Evolutionary conservation across 2,329 filamentous ascomycete species (phyloP).

Genomic region (Fragosphaeria purpurea): DNA sequence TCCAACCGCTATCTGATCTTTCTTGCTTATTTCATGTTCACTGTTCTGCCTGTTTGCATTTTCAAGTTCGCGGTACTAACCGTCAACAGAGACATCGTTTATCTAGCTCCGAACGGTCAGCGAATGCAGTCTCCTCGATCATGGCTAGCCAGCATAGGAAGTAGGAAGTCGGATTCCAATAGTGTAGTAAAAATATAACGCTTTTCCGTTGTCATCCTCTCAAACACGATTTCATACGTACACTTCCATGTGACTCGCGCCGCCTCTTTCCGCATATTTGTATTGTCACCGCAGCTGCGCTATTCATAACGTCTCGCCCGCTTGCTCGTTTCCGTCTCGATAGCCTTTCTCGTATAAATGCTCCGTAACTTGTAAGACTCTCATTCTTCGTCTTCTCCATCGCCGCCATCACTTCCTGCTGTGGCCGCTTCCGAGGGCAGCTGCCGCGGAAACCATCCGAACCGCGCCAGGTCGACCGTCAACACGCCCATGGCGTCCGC

Average conservation of each 20-base stretch:
- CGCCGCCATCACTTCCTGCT: constrained; percentile 12
- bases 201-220: too few species aligned
- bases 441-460: constrained; percentile 45
- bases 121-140: too few species aligned
- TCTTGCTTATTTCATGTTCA: constrained; percentile 1
- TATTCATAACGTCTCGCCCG: too few species aligned
- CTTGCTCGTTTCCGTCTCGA: constrained; percentile 2
- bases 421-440: constrained; percentile 34
- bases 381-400: constrained; percentile 12
- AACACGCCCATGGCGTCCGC: constrained; percentile 40
- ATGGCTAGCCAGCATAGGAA: too few species aligned
- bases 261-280: too few species aligned
- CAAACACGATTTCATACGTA: too few species aligned
- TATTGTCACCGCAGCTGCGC: too few species aligned
- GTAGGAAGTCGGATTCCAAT: too few species aligned
- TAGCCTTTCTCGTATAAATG: neutral
- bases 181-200: too few species aligned
- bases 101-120: too few species aligned
- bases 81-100: neutral
- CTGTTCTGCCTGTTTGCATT: constrained; percentile 2
- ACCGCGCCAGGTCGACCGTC: constrained; percentile 38
- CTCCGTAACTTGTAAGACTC: too few species aligned
- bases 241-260: too few species aligned
- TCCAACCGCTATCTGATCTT: constrained; percentile 74
- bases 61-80: neutral